Percentiles rank a stretch among this genome's conserved stretches.
phyloP scores from a whole-genome alignment of 2,329 filamentous ascomycete genomes.

The Aspergillus novofumigatus region DNA sequence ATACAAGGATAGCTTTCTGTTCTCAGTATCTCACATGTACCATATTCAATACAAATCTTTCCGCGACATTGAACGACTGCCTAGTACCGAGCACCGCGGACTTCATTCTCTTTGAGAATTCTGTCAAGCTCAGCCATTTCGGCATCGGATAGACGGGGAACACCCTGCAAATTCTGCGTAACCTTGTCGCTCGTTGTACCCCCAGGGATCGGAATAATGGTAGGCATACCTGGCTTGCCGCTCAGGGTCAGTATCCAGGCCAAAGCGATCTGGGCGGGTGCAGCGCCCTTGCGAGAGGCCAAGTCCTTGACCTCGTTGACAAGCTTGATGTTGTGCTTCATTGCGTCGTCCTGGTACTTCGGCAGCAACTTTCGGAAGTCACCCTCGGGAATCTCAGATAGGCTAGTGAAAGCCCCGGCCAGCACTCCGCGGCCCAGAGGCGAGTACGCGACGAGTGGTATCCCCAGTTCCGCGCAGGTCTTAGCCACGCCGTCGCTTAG shows the following conservation, averaged over 20 bases:
- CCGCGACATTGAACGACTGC: background rate
- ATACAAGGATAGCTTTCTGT: background rate
- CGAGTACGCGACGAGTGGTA: conserved; percentile 58
- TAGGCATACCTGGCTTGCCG: conserved; percentile 40
- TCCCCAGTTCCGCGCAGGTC: conserved; percentile 53
- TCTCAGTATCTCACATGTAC: background rate
- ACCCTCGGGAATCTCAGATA: conserved; percentile 45
- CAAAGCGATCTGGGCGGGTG: conserved; percentile 46
- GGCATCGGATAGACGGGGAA: conserved; percentile 27
- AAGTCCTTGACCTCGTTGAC: conserved; percentile 44
- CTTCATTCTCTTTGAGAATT: conserved; percentile 45
- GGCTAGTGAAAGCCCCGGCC: conserved; percentile 46
- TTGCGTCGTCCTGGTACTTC: conserved; percentile 49
- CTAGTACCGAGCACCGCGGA: conserved; percentile 31
- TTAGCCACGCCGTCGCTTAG: conserved; percentile 55
- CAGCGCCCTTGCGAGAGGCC: conserved; percentile 42
- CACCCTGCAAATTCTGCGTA: conserved; percentile 30
- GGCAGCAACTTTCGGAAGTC: conserved; percentile 44
- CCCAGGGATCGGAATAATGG: conserved; percentile 36
- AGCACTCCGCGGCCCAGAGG: conserved; percentile 57
- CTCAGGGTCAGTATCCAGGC: conserved; percentile 47
- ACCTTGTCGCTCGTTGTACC: conserved; percentile 35
- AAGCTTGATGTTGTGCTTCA: conserved; percentile 48
- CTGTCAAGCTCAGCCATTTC: conserved; percentile 49
- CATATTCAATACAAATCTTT: background rate